Evolutionary conservation across 2,329 filamentous ascomycete genomes (phyloP).

Genomic region (Curvularia sp.): DNA sequence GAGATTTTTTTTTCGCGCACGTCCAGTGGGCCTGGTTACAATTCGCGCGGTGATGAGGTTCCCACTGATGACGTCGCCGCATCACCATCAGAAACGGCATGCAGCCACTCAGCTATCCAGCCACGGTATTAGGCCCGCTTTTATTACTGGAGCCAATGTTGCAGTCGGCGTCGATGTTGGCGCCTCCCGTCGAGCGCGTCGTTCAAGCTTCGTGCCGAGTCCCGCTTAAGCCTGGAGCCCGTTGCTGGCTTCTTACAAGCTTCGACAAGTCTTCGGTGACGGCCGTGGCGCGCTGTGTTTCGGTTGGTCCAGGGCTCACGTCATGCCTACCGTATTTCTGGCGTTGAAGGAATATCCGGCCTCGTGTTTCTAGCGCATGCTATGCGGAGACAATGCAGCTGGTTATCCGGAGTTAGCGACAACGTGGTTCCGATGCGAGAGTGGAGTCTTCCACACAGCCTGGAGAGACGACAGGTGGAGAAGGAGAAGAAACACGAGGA

Average conservation of each 20-base stretch:
- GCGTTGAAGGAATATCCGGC: not conserved
- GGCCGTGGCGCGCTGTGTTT: not conserved
- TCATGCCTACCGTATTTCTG: not conserved
- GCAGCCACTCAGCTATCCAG: slow-evolving; percentile 19
- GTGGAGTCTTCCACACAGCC: not conserved
- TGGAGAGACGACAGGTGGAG: not conserved
- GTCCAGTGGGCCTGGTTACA: slow-evolving; percentile 11
- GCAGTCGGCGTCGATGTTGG: slow-evolving; percentile 16
- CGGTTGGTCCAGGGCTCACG: not conserved
- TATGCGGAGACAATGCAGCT: not conserved
- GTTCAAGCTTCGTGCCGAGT: slow-evolving; percentile 25
- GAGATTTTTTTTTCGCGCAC: slow-evolving; percentile 13
- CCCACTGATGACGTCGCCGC: slow-evolving; percentile 25
- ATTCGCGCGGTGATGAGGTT: slow-evolving; percentile 14
- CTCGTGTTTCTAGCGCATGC: not conserved
- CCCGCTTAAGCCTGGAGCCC: slow-evolving; percentile 10
- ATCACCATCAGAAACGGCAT: slow-evolving; percentile 14
- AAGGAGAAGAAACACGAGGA: not conserved
- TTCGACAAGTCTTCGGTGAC: not conserved
- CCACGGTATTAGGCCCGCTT: slow-evolving; percentile 28
- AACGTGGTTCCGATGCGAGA: not conserved
- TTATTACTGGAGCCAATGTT: slow-evolving; percentile 30
- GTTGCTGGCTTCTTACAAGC: not conserved
- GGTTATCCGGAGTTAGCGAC: not conserved
- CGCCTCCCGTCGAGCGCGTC: slow-evolving; percentile 22